Evolutionary conservation across 345 rosid species (phyloP), one percentile per base, ranked within the genome.

Genomic region (Salix koriyanagi): DNA sequence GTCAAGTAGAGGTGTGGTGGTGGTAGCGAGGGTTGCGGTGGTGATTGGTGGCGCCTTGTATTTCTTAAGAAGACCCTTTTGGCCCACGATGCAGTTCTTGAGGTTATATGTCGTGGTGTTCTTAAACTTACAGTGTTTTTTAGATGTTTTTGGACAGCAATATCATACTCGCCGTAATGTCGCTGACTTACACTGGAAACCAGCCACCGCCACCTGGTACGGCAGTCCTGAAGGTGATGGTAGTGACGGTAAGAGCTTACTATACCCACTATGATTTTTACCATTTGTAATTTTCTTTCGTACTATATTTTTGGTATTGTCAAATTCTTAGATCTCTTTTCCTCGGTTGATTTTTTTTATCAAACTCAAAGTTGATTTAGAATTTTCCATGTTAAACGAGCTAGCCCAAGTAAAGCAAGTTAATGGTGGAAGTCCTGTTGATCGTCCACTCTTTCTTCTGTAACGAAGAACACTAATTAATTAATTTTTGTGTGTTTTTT

Each of bases 151-250:
- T 54, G 86, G 82, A 64, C 70, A 70, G 62, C 77, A 76, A 76
- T 72, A 76, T 30, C 72, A 67, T 3, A 10, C 12, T 44, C 71
- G 0, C 16, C 34, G 21, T 41, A 11, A 18, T 19, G 82, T 77
- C 32, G 15, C 86, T 7, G 83, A 79, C 81, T 67, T 69, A 54
- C 93, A 73, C 65, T 95, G 99, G 99, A 79, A 76, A n/a, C 90
- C 90, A 9, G 99, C 99, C 25, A 91, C 93, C 7, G 97, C 99
- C 79, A 95, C 99, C 75, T 95, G 99, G 99, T 93, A 95, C 84
- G 99, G 99, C 56, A 86, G 88, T 77, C 90, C 99, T 39, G 96
- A 93, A n/a, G 99, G 99, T 8, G 99, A 95, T 77, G 99, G 99
- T 60, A 95, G 97, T 74, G 90, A 85, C 77, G 99, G 99, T 94